A percentile compares a stretch with the other conserved stretches of the same genome.
phyloP scores from a whole-genome alignment of 2,329 filamentous ascomycete genomes.

The Bisporella sp. region DNA sequence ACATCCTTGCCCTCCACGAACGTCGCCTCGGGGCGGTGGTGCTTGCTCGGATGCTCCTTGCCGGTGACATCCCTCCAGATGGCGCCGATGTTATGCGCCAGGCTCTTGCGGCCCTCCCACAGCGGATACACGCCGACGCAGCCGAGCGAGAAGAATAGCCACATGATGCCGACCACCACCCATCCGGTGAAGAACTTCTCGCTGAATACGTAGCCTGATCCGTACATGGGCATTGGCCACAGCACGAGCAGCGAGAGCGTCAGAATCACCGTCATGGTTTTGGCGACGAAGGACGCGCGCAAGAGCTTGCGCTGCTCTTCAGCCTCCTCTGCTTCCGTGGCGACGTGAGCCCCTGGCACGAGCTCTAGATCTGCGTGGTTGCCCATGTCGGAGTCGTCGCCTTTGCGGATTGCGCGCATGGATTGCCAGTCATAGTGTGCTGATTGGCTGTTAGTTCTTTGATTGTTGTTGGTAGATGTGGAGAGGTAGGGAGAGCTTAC shows the following conservation, averaged over 20 bases:
- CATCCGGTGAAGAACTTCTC: constrained; percentile 79
- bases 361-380: constrained; percentile 59
- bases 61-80: constrained; percentile 55
- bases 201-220: constrained; percentile 71
- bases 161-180: constrained; percentile 70
- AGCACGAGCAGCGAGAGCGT: constrained; percentile 69
- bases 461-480: neutral
- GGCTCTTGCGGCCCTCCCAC: constrained; percentile 68
- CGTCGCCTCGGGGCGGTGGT: constrained; percentile 19
- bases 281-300: constrained; percentile 44
- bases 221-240: constrained; percentile 93
- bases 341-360: constrained; percentile 41
- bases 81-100: constrained; percentile 50
- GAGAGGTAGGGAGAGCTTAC: constrained; percentile 33
- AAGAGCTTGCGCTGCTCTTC: constrained; percentile 41
- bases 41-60: constrained; percentile 22
- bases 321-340: constrained; percentile 32
- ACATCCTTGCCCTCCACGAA: constrained; percentile 22
- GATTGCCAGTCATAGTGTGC: constrained; percentile 72
- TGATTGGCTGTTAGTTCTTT: neutral
- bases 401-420: constrained; percentile 73
- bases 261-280: constrained; percentile 48
- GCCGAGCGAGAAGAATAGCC: constrained; percentile 67
- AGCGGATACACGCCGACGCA: constrained; percentile 77
- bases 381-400: constrained; percentile 69